These are phyloP conservation scores for Aquilaria sinensis DNA, from an alignment of 345 rosid species.

Conservation along the genomic window DNA sequence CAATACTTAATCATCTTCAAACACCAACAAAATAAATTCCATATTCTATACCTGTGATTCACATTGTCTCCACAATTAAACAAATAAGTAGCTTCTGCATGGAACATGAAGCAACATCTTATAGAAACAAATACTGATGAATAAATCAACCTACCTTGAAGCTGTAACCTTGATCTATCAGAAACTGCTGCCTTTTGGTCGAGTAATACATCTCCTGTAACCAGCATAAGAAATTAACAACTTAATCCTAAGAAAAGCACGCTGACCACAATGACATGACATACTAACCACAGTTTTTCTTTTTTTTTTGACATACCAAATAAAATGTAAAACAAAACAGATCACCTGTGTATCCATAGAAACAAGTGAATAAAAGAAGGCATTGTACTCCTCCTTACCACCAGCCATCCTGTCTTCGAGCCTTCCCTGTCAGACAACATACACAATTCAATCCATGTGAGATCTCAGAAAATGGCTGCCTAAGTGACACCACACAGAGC, in stretches of 20 bases:
- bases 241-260: not conserved
- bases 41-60: not conserved
- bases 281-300: not conserved
- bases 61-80: not conserved
- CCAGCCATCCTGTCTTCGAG: constrained; percentile 97
- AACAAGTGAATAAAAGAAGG: constrained; percentile 94
- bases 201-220: constrained; percentile 91
- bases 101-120: not conserved
- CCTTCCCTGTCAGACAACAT: constrained; percentile 54
- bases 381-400: constrained; percentile 97
- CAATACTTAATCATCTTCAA: not conserved
- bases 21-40: not conserved
- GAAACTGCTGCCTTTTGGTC: constrained; percentile 88
- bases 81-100: not conserved
- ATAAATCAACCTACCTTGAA: constrained; percentile 48
- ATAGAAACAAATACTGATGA: not conserved
- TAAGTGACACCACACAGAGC: too few relatives aligned
- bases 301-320: not conserved
- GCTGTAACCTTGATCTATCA: constrained; percentile 95
- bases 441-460: not conserved
- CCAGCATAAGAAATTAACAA: constrained; percentile 2
- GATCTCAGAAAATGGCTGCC: too few relatives aligned
- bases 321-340: not conserved
- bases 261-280: not conserved
- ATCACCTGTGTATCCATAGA: constrained; percentile 92